Conservation (phyloP, 768 basidiomycete genomes). For the Suillus cothurnatus region DNA sequence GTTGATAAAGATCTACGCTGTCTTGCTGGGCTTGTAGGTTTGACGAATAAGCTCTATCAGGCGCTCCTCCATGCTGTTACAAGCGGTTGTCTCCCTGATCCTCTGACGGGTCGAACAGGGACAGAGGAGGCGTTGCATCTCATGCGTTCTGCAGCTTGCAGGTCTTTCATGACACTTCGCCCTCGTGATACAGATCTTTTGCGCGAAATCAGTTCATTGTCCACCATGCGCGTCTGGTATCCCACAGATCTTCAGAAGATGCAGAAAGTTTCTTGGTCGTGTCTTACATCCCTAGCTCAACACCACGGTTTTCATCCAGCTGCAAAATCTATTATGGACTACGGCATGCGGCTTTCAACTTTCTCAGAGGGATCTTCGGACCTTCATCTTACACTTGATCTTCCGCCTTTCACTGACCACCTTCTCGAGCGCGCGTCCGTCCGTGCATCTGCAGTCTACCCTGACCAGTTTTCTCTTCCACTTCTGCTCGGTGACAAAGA, state of each 20-base stretch:
- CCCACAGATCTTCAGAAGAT: constrained; percentile 39
- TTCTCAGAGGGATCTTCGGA: not conserved
- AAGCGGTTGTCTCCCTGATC: constrained; percentile 41
- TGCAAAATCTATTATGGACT: not conserved
- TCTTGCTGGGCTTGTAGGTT: constrained; percentile 27
- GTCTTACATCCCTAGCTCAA: not conserved
- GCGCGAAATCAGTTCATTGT: constrained; percentile 34
- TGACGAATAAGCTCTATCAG: constrained; percentile 36
- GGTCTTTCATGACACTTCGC: constrained; percentile 42
- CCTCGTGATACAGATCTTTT: constrained; percentile 35
- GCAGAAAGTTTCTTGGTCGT: constrained; percentile 34
- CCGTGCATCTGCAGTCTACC: constrained; percentile 6
- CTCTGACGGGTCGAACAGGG: constrained; percentile 46
- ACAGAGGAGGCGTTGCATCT: constrained; percentile 45
- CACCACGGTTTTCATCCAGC: not conserved
- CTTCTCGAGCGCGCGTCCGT: constrained; percentile 6
- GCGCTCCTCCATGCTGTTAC: constrained; percentile 50
- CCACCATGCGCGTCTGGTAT: constrained; percentile 39
- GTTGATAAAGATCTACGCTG: constrained; percentile 34
- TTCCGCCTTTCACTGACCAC: not conserved
- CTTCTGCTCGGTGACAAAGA: not conserved
- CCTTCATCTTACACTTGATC: not conserved
- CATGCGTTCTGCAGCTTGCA: constrained; percentile 38
- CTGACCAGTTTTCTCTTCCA: not conserved
- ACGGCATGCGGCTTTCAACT: not conserved